phyloP scores from a whole-genome alignment of 495 filamentous ascomycete species.

The Cryomyces minteri region DNA sequence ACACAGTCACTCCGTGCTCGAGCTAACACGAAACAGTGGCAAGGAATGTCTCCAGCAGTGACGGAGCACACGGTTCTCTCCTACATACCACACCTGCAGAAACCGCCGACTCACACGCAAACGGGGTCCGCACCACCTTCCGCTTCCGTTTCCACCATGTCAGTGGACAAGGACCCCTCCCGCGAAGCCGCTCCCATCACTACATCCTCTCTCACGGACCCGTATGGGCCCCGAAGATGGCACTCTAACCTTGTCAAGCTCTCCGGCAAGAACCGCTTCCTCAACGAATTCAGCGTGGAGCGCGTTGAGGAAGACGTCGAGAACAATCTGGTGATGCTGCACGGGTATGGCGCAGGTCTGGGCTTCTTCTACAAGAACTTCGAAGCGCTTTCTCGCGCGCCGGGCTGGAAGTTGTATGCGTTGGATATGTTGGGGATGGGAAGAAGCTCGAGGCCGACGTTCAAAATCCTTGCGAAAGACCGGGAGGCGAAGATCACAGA shows the following conservation, averaged over 20 bases:
- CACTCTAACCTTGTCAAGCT: conserved; percentile 69
- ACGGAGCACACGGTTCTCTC: conserved; percentile 85
- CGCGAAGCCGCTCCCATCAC: conserved; percentile 26
- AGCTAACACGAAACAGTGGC: conserved; percentile 41
- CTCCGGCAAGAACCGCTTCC: conserved; percentile 62
- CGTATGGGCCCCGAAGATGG: conserved; percentile 74
- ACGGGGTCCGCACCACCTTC: conserved; percentile 36
- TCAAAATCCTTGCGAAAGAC: conserved; percentile 67
- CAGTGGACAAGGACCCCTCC: conserved; percentile 21
- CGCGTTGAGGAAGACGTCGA: conserved; percentile 56
- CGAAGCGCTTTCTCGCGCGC: conserved; percentile 55
- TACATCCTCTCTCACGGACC: conserved; percentile 44
- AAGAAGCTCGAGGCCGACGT: conserved; percentile 65
- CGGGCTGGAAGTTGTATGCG: conserved; percentile 80
- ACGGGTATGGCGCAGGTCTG: conserved; percentile 89
- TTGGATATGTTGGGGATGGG: conserved; percentile 93
- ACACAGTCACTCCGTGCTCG: background rate
- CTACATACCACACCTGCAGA: conserved; percentile 67
- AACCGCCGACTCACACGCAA: conserved; percentile 49
- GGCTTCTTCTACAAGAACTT: conserved; percentile 99
- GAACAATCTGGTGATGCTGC: conserved; percentile 87
- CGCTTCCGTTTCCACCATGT: conserved; percentile 13
- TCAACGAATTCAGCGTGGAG: conserved; percentile 91
- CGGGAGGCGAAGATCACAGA: conserved; percentile 67
- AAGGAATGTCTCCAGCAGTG: conserved; percentile 54